Conservation (phyloP, 1,139 yeast species). For the Candida frijolesensis region DNA sequence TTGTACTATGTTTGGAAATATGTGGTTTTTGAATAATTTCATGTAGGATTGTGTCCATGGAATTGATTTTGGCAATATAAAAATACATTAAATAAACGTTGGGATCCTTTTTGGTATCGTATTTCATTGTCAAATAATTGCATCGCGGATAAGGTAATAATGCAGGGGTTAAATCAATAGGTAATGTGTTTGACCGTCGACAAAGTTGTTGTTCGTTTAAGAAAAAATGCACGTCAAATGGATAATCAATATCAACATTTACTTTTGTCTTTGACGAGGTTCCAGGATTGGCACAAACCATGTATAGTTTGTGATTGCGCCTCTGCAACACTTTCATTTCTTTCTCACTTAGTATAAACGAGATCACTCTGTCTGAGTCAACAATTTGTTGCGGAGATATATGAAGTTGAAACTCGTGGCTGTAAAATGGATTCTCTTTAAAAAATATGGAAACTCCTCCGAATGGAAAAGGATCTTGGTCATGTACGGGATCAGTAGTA, state of each 20-base stretch:
- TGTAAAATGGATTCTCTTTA: constrained; percentile 46
- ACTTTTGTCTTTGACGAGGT: constrained; percentile 19
- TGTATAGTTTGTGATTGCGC: constrained; percentile 34
- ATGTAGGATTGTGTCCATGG: constrained; percentile 37
- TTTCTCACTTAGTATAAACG: constrained; percentile 40
- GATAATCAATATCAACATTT: constrained; percentile 52
- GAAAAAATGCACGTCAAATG: constrained; percentile 57
- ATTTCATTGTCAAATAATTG: constrained; percentile 47
- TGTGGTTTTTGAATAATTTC: constrained; percentile 34
- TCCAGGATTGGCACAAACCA: constrained; percentile 48
- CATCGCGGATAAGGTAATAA: constrained; percentile 26
- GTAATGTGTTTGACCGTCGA: constrained; percentile 56
- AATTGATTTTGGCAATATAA: constrained; percentile 52
- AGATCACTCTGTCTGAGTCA: constrained; percentile 36
- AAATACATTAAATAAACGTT: constrained; percentile 49
- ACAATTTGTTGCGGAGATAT: constrained; percentile 41
- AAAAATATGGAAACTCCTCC: not conserved
- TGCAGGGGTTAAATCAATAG: constrained; percentile 58
- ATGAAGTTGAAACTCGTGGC: constrained; percentile 43
- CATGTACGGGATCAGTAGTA: constrained; percentile 21
- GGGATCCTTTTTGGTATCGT: constrained; percentile 47
- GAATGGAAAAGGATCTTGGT: constrained; percentile 28
- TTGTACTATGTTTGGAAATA: constrained; percentile 45
- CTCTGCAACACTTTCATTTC: constrained; percentile 28
- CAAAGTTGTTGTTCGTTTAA: constrained; percentile 46